Evolutionary conservation across 2,329 filamentous ascomycete species (phyloP).

Genomic region (Scedosporium apiospermum): DNA sequence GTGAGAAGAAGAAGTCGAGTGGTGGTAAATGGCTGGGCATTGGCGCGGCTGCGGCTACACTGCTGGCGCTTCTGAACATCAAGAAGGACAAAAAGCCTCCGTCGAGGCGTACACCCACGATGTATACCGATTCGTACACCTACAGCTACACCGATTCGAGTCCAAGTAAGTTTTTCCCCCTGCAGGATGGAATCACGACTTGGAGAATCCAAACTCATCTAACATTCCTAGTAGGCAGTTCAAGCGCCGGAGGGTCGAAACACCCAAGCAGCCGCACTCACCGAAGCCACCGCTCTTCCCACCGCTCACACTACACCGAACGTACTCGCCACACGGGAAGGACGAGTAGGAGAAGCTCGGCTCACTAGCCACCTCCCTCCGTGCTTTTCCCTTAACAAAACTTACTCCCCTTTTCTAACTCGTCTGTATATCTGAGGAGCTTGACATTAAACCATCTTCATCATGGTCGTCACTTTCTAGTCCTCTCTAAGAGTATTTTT

Average conservation of each 20-base stretch:
- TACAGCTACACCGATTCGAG: constrained; percentile 41
- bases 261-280: not conserved
- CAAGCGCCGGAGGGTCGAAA: constrained; percentile 12
- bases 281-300: not conserved
- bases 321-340: constrained; percentile 5
- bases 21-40: constrained; percentile 44
- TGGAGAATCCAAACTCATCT: constrained; percentile 1
- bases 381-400: not conserved
- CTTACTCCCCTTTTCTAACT: not conserved
- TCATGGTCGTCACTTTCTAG: too few relatives aligned
- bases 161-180: constrained; percentile 36
- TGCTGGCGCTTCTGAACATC: constrained; percentile 45
- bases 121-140: constrained; percentile 41
- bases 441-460: not conserved
- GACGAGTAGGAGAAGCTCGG: not conserved
- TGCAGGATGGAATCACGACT: constrained; percentile 8
- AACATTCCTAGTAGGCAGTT: constrained; percentile 10
- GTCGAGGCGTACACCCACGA: constrained; percentile 31
- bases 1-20: constrained; percentile 40
- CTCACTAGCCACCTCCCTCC: constrained; percentile 14
- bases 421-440: not conserved
- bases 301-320: constrained; percentile 10
- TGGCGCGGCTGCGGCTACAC: constrained; percentile 38
- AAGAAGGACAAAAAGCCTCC: constrained; percentile 38
- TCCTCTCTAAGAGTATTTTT: not conserved